Percentiles rank a stretch among this genome's conserved stretches.
Conservation (phyloP, 2,329 filamentous ascomycete species). For the Trichoderma koningiopsis region DNA sequence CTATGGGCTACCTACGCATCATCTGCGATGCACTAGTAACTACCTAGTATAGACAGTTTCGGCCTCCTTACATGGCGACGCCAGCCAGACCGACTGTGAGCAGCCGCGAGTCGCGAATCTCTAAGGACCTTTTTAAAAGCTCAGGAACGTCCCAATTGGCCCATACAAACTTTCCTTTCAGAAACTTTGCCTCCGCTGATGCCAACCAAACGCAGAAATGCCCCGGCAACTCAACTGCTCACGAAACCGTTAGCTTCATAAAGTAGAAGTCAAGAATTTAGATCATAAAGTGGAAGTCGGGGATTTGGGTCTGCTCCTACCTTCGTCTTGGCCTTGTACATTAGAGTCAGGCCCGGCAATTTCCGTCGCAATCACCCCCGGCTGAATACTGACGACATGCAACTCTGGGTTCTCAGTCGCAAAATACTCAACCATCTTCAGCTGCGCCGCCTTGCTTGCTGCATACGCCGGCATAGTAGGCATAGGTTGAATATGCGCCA, state of each 20-base stretch:
- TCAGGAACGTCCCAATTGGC: not conserved
- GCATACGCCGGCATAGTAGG: not conserved
- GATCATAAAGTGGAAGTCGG: not conserved
- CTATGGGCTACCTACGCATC: not conserved
- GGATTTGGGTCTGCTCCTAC: not conserved
- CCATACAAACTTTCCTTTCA: slow-evolving; percentile 4
- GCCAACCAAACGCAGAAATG: not conserved
- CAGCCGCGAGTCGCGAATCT: not conserved
- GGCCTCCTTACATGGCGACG: not conserved
- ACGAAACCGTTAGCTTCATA: not conserved
- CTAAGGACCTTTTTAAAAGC: not conserved
- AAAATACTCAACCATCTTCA: not conserved
- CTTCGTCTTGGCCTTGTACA: not conserved
- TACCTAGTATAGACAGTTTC: too few relatives aligned
- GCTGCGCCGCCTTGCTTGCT: not conserved
- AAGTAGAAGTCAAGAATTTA: too few relatives aligned
- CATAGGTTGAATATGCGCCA: not conserved
- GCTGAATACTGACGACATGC: not conserved
- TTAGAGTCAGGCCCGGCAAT: not conserved
- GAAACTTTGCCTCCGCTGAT: not conserved
- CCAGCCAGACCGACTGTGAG: not conserved
- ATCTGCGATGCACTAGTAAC: too few relatives aligned
- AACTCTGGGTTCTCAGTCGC: not conserved
- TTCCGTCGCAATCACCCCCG: not conserved
- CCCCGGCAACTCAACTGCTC: not conserved